Base-by-base conservation (phyloP, 371 early-diverging fungal species). In the Blastocladiella emersonii region DNA sequence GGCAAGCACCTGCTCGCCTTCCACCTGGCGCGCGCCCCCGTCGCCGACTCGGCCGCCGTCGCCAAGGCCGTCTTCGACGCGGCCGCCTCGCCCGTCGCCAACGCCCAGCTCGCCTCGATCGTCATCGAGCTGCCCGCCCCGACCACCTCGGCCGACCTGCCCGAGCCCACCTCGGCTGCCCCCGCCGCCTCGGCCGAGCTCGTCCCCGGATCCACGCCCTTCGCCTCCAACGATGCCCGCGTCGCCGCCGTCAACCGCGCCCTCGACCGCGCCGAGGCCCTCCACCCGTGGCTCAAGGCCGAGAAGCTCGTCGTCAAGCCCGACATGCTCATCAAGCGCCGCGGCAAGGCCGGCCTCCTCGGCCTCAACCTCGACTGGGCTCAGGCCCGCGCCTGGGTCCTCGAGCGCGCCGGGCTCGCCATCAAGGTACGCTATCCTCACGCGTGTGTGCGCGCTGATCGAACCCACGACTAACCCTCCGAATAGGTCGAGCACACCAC, bases 291-390 rank as follows among this genome's bases (percentile, higher is more conserved):
- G 94, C 72, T 94, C 61, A 63, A 80, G 64, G 83, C 86, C 36
- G 79, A 74, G 57, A 88, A 89, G 69, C 78, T 94, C 66, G 97
- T 96, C 34, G 93, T 87, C 72, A 96, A 96, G 77, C 97, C 97
- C 32, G 97, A 96, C 74, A 93, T 93, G 76, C 79, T 96, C 61
- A 94, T 96, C 78, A 96, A 96, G 77, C 87, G 97, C 62, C 81
- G 97, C 65, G 97, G 97, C 62, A 96, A 96, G 82, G 85, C 87
- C 65, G 97, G 97, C 60, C 78, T 96, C 61, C 74, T 96, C 53
- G 83, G 92, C 39, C 79, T 96, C 63, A 92, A 93, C 71, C 85
- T 91, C 63, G 82, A 85, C 65, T 95, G 95, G 95, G 57, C 76
- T 8, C 83, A 84, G 41, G 91, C 87, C 64, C 84, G 88, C 75